Evolutionary conservation across 2,329 filamentous ascomycete species (phyloP).

Genomic region (Helotiales sp.): DNA sequence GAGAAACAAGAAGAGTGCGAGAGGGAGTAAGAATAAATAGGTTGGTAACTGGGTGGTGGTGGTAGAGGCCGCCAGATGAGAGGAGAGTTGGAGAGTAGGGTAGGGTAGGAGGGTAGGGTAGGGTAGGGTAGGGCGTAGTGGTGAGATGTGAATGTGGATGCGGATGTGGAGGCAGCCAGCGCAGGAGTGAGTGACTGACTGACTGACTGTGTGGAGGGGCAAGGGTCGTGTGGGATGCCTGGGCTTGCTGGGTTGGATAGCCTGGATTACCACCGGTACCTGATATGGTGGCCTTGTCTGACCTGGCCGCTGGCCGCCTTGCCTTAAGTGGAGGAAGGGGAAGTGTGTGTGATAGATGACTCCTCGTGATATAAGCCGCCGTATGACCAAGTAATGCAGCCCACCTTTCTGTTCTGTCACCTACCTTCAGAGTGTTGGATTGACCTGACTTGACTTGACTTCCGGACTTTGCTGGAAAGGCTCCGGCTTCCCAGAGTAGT

Average conservation of each 20-base stretch:
- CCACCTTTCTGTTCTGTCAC: constrained; percentile 6
- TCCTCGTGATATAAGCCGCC: constrained; percentile 36
- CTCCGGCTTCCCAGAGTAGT: background rate
- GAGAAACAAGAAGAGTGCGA: constrained; percentile 32
- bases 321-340: background rate
- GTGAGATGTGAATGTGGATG: constrained; percentile 10
- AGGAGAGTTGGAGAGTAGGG: background rate
- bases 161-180: constrained; percentile 8
- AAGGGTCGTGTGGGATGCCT: constrained; percentile 2
- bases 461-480: background rate
- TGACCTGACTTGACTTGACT: background rate
- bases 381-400: constrained; percentile 32
- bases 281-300: constrained; percentile 2
- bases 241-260: background rate
- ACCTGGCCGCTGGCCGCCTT: constrained; percentile 3
- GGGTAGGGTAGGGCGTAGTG: constrained; percentile 6
- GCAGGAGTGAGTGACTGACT: constrained; percentile 8
- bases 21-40: constrained; percentile 28
- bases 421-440: background rate
- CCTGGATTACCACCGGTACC: constrained; percentile 15
- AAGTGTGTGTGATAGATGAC: constrained; percentile 27
- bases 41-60: background rate
- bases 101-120: background rate
- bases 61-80: too few relatives aligned
- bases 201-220: constrained; percentile 6